A percentile compares a stretch with the other conserved stretches of the same genome.
Conservation (phyloP, 805 yeast genomes). For the Kodamaea restingae region DNA sequence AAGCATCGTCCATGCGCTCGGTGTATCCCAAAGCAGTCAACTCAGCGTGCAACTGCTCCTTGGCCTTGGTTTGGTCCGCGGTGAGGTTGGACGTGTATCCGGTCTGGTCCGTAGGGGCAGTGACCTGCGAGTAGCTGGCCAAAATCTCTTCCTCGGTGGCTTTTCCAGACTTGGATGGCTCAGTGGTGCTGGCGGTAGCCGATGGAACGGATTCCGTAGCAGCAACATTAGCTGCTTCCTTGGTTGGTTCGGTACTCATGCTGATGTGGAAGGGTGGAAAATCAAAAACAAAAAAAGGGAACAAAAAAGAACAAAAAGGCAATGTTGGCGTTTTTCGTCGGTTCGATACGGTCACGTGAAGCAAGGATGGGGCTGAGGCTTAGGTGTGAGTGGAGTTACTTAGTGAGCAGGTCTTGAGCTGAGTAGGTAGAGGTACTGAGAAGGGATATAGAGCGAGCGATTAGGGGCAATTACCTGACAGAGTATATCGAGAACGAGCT, state of each 20-base stretch:
- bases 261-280: too few relatives aligned
- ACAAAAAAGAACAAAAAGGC: too few relatives aligned
- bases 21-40: conserved; percentile 63
- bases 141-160: conserved; percentile 27
- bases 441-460: too few relatives aligned
- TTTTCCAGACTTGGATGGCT: too few relatives aligned
- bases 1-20: conserved; percentile 83
- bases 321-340: conserved; percentile 2
- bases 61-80: conserved; percentile 56
- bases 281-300: too few relatives aligned
- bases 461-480: too few relatives aligned
- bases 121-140: conserved; percentile 66
- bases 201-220: background rate
- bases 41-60: conserved; percentile 54
- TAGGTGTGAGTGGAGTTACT: too few relatives aligned
- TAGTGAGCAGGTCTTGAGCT: too few relatives aligned
- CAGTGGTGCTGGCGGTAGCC: background rate
- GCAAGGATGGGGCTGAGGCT: conserved; percentile 1
- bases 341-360: conserved; percentile 2
- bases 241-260: conserved; percentile 1
- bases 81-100: conserved; percentile 84
- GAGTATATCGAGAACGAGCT: too few relatives aligned
- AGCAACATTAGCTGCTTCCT: conserved; percentile 3
- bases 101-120: conserved; percentile 56
- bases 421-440: too few relatives aligned